These are phyloP conservation scores for Hypoxylon sp. DNA, from an alignment of 2,329 filamentous ascomycete genomes.

Conservation along the genomic window DNA sequence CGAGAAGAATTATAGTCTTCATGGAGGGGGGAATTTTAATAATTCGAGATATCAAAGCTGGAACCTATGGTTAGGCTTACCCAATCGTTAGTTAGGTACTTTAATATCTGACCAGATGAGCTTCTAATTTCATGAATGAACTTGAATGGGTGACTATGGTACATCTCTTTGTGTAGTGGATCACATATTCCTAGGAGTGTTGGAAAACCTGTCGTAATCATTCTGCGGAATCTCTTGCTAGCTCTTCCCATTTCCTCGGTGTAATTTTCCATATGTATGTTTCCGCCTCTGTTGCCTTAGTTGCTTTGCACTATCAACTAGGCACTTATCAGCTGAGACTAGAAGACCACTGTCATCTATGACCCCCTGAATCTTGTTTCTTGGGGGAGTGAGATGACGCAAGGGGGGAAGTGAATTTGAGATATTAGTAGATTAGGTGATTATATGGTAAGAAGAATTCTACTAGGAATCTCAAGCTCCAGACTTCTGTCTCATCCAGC, in stretches of 20 bases:
- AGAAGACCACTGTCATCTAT: background rate
- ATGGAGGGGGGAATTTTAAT: background rate
- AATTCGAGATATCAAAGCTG: constrained; percentile 5
- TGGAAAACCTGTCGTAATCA: background rate
- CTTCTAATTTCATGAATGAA: background rate
- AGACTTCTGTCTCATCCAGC: background rate
- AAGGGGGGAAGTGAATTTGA: background rate
- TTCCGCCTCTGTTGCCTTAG: background rate
- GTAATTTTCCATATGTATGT: background rate
- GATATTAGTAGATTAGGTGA: background rate
- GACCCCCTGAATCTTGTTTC: background rate
- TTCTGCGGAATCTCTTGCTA: background rate
- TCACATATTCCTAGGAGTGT: too few relatives aligned
- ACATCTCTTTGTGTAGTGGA: too few relatives aligned
- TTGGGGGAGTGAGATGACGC: background rate
- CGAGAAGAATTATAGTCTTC: background rate
- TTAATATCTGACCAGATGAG: background rate
- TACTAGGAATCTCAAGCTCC: background rate
- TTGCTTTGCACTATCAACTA: background rate
- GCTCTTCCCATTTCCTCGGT: background rate
- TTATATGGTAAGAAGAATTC: background rate
- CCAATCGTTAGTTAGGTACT: background rate
- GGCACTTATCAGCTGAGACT: background rate
- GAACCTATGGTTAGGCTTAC: background rate
- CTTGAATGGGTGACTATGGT: background rate